Base-by-base conservation (phyloP, 768 basidiomycete species). In the Phaeotremella skinneri region DNA sequence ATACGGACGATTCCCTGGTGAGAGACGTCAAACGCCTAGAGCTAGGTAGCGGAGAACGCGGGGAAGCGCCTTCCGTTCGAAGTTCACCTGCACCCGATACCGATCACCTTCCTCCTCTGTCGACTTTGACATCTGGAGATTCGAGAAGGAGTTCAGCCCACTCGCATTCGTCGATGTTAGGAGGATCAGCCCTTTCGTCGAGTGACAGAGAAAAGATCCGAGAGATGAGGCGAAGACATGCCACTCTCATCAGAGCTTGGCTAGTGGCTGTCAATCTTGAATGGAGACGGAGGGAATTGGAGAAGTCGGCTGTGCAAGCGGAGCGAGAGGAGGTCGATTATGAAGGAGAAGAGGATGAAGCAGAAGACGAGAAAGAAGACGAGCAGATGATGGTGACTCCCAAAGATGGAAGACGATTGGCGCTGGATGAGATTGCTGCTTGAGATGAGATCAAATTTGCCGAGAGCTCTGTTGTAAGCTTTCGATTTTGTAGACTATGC, bases 11-110 rank as follows among this genome's bases (percentile, higher is more conserved):
- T 41, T 69, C 68, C 27, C 64, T 74, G 47, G 56, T 62, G 3
- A 42, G 69, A 3, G 69, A 66, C 26, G 72, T 74, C 58, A 74
- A 74, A 56, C 53, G 72, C 39, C 43, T 74, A 3, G 72, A 74
- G 50, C 53, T 74, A 17, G 62, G 55, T n/a, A 58, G 56, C 34
- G 54, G 59, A 4, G 55, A 55, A 17, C 9, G 32, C 17, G 21
- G 34, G n/a, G 26, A 20, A 7, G 7, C 34, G 32, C 27, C 27
- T 7, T 20, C 9, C 23, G 39, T 17, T n/a, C 11, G 52, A 53
- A 27, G 26, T 14, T 56, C 53, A 23, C 34, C 53, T 31, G 47
- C 32, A 7, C 58, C 58, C 13, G 43, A 45, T 9, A 39, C 9
- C 37, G 37, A 39, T 39, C 37, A 9, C n/a, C 37, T 9, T 39